Percentiles rank a stretch among this genome's conserved stretches.
Evolutionary conservation across 2,329 filamentous ascomycete genomes (phyloP).

Genomic region (Pseudocercospora musae): DNA sequence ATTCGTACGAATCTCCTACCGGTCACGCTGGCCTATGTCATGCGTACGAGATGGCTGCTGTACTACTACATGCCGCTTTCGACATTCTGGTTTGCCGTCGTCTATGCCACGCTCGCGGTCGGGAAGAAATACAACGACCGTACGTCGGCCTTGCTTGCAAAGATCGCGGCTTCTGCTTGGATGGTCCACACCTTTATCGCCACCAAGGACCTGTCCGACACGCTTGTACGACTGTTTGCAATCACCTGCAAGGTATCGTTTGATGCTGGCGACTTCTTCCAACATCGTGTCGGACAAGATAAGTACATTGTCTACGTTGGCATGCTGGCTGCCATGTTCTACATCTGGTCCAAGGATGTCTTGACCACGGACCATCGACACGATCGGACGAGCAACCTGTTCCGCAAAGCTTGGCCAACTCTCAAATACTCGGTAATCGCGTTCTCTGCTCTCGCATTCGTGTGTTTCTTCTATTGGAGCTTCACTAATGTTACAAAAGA

Average conservation of each 20-base stretch:
- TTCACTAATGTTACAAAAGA: constrained; percentile 19
- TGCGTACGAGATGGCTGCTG: constrained; percentile 54
- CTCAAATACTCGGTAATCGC: constrained; percentile 12
- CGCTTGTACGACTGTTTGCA: constrained; percentile 38
- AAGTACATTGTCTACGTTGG: constrained; percentile 56
- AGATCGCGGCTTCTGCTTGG: constrained; percentile 47
- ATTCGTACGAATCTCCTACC: constrained; percentile 58
- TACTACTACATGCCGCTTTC: constrained; percentile 60
- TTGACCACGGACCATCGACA: constrained; percentile 11
- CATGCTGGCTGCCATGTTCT: constrained; percentile 50
- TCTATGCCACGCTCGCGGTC: constrained; percentile 52
- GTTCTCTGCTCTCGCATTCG: constrained; percentile 15
- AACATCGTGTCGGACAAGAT: constrained; percentile 53
- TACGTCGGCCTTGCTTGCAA: constrained; percentile 44
- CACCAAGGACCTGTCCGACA: constrained; percentile 45
- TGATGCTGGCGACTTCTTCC: constrained; percentile 47
- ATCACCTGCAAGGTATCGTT: constrained; percentile 49
- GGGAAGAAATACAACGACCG: constrained; percentile 44
- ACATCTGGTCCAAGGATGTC: constrained; percentile 30
- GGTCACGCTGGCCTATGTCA: constrained; percentile 52
- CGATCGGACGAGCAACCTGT: constrained; percentile 1
- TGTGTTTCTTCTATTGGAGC: constrained; percentile 35
- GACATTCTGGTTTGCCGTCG: constrained; percentile 61
- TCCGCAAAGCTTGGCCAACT: constrained; percentile 24
- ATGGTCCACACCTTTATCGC: constrained; percentile 40